Conservation (phyloP, 163 green algal species). For the Volvox carteri region DNA sequence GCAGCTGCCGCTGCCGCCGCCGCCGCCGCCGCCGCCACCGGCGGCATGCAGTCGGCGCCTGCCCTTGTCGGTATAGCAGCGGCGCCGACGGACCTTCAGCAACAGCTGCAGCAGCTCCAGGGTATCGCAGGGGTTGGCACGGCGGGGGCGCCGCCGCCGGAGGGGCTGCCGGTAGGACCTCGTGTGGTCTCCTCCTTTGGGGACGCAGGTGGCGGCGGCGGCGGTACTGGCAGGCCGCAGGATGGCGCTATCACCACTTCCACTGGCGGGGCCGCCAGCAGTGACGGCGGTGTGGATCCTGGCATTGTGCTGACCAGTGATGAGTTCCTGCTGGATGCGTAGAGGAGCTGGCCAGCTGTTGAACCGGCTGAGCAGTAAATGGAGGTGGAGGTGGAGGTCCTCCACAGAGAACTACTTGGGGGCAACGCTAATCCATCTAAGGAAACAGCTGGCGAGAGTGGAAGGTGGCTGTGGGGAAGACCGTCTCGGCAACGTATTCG, state of each 20-base stretch:
- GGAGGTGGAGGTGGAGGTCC: too few relatives aligned
- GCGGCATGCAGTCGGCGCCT: neutral
- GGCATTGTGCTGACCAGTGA: constrained; percentile 14
- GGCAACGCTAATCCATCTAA: too few relatives aligned
- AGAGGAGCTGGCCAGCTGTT: too few relatives aligned
- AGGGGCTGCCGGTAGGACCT: neutral
- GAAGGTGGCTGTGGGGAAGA: too few relatives aligned
- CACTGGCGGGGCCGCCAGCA: too few relatives aligned
- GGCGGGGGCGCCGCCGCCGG: neutral
- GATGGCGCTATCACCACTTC: too few relatives aligned
- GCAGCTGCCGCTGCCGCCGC: neutral
- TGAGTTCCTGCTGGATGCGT: constrained; percentile 33
- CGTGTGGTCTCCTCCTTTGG: neutral
- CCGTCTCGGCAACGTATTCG: too few relatives aligned
- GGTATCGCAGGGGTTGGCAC: neutral
- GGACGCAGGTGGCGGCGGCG: neutral
- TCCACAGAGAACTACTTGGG: too few relatives aligned
- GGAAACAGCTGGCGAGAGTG: too few relatives aligned
- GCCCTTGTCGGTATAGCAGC: neutral
- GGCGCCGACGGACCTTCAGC: too few relatives aligned
- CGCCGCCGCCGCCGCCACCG: neutral
- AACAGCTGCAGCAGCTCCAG: neutral
- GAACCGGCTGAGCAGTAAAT: too few relatives aligned
- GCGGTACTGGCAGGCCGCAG: neutral
- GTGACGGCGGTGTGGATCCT: neutral